Evolutionary conservation across 2,329 filamentous ascomycete species (phyloP), one percentile per base, ranked within the genome.

Genomic region (Cordyceps farinosa): DNA sequence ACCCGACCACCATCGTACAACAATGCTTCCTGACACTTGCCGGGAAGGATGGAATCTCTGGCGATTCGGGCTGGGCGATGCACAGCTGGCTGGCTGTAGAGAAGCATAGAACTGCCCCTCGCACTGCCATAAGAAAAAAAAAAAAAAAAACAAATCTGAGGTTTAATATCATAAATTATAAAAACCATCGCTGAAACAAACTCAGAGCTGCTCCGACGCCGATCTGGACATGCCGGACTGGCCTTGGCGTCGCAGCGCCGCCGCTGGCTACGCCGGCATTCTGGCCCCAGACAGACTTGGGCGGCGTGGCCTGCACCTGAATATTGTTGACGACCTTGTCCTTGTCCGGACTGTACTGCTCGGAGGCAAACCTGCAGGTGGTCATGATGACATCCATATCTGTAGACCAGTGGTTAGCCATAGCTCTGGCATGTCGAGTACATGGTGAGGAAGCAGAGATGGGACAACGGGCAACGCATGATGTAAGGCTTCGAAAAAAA

Each of bases 311-410:
- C 61, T 71, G 67, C 5, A 79, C 77, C 8, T 65, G 66, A 13
- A 79, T 63, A 22, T 75, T 73, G 38, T 74, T 65, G 32, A 69
- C 76, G 22, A 72, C 62, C 8, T 63, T 68, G 62, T 78, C 75
- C 42, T 72, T 66, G 30, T 65, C 68, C 0, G 69, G 68, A 5
- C 67, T 69, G 63, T 77, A 78, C 11, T 64, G 65, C 40, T 70
- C 57, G 5, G 65, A 34, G 3, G 70, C 45, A 48, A 78, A 78
- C 60, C 71, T 72, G 67, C 77, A 79, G 10, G 69, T 68, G 7
- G 66, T 61, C 69, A 78, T 72, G 63, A 79, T 76, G 7, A 72
- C 64, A 15, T 74, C 65, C 65, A 78, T 70, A n/a, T 74, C 77
- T 79, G 40, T 10, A 13, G 8, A 32, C n/a, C 8, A 36, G 27